Conservation (phyloP, 2,329 filamentous ascomycete species). For the Aureobasidium sp. region DNA sequence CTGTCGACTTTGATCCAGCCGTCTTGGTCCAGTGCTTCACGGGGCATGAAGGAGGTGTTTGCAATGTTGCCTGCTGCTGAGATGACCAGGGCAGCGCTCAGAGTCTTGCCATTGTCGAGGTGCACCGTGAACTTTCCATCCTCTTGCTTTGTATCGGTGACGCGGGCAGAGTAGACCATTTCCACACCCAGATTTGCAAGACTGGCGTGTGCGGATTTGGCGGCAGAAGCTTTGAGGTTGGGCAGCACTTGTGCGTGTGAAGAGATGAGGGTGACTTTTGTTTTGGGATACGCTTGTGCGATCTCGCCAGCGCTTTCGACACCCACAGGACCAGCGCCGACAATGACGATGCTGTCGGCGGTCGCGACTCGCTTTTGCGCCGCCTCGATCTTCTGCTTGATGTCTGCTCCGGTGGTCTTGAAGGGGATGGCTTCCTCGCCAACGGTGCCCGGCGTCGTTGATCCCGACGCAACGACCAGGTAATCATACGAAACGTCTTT, state of each 20-base stretch:
- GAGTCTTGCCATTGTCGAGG: conserved; percentile 36
- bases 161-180: conserved; percentile 3
- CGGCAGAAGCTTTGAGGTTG: conserved; percentile 2
- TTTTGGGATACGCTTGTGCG: conserved; percentile 1
- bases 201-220: conserved; percentile 1
- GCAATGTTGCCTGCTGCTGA: conserved; percentile 41
- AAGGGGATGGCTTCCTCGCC: conserved; percentile 14
- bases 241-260: conserved; percentile 8
- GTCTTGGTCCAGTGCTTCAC: neutral
- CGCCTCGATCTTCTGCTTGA: neutral
- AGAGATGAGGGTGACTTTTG: neutral
- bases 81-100: conserved; percentile 43
- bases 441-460: conserved; percentile 28
- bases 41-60: conserved; percentile 44
- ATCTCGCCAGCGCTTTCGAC: conserved; percentile 12
- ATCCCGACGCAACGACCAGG: conserved; percentile 46
- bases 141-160: neutral
- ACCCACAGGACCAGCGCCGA: conserved; percentile 2
- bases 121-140: conserved; percentile 19
- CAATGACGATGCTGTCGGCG: conserved; percentile 6
- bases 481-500: conserved; percentile 40
- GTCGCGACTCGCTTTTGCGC: neutral
- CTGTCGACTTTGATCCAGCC: conserved; percentile 14
- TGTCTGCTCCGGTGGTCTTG: conserved; percentile 10
- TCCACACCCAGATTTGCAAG: conserved; percentile 1